Evolutionary conservation across 495 filamentous ascomycete genomes (phyloP).

Genomic region (Wilcoxina mikolae): DNA sequence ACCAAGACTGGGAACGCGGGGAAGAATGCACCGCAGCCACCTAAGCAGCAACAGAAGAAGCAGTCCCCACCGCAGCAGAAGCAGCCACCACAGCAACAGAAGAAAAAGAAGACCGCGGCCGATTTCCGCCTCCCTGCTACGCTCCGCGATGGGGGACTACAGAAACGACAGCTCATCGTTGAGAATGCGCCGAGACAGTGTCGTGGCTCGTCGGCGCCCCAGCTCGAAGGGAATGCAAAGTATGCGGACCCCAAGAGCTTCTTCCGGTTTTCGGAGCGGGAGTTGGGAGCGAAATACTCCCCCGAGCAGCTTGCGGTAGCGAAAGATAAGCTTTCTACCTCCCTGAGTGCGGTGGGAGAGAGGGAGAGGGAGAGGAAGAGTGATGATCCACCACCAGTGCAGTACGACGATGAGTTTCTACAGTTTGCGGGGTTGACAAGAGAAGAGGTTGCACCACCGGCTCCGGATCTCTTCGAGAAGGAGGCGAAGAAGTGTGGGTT

Average conservation of each 20-base stretch:
- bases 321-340: background rate
- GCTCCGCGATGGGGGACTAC: background rate
- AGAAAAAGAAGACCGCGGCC: background rate
- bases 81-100: background rate
- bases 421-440: slow-evolving; percentile 1
- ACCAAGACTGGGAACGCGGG: background rate
- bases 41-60: background rate
- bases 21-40: background rate
- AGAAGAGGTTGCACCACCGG: slow-evolving; percentile 1
- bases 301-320: background rate
- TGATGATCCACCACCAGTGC: background rate
- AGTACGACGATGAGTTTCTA: slow-evolving; percentile 8
- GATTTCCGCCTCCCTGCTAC: background rate
- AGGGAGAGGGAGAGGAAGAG: background rate
- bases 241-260: slow-evolving; percentile 3
- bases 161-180: background rate
- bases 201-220: background rate
- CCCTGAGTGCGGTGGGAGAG: background rate
- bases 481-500: slow-evolving; percentile 1
- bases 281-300: background rate
- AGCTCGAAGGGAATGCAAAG: background rate
- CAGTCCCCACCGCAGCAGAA: background rate
- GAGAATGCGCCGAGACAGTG: background rate
- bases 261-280: background rate
- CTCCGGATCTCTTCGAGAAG: background rate